Evolutionary conservation across 208 protist species (phyloP), one percentile per base, ranked within the genome.

Genomic region (Crithidia brevicula): DNA sequence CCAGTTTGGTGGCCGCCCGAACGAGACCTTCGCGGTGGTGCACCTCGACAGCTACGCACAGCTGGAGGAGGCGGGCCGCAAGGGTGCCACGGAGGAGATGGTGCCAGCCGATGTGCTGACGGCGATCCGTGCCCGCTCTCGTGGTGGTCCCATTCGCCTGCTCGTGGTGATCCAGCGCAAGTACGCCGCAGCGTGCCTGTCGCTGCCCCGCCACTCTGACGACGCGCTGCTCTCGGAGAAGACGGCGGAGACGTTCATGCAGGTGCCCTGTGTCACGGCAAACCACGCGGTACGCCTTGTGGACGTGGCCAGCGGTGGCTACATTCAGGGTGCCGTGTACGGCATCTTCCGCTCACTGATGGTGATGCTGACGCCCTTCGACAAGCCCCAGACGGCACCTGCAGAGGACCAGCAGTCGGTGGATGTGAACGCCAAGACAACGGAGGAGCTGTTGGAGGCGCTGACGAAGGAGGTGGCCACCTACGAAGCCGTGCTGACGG

Each of bases 41-140:
- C 89, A 95, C 63, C 72, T 95, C 18, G 82, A 89, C 43, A 77
- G 65, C 54, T 95, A 91, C 61, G 85, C 73, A 20, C 72, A 82
- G 70, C 76, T 95, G 50, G 78, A 88, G 60, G 84, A 90, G 46
- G 77, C 79, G 16, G 72, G 83, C n/a, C 81, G 86, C 33, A 72
- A 71, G n/a, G 77, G 75, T n/a, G 74, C 72, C 4, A 47, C 91
- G 11, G 81, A 85, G 13, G 77, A 79, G 27, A 72, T 82, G 42
- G 64, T 92, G 20, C 49, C 82, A 1, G 43, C 63, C 6, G 34
- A 74, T 9, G 59, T 88, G 31, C 46, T 91, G 27, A 31, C 57
- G 11, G 43, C 57, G 2, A 87, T 91, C 72, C 72, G 59, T 31
- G 56, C 60, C 60, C 67, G 72, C 18, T 65, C 69, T 1, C 72